phyloP scores from a whole-genome alignment of 495 filamentous ascomycete genomes.

The Penicillium bialowiezense region DNA sequence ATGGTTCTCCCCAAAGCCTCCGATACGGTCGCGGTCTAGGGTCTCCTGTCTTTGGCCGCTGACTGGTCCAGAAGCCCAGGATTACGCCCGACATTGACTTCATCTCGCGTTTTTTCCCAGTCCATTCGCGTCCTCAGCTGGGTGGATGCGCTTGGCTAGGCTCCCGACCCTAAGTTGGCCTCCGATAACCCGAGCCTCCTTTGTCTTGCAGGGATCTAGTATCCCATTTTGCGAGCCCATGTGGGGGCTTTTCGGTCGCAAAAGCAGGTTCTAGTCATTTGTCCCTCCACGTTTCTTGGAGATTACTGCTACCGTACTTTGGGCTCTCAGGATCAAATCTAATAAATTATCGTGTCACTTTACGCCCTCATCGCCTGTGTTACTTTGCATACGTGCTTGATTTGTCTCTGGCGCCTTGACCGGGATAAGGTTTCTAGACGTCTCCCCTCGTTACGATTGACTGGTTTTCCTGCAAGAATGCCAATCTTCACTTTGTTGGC shows the following conservation, averaged over 20 bases:
- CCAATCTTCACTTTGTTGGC: not conserved
- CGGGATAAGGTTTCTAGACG: constrained; percentile 27
- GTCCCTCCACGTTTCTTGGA: constrained; percentile 13
- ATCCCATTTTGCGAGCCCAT: constrained; percentile 15
- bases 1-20: constrained; percentile 18
- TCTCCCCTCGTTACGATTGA: constrained; percentile 9
- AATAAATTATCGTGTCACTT: constrained; percentile 1
- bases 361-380: constrained; percentile 14
- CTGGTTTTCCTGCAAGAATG: constrained; percentile 4
- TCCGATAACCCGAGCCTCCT: constrained; percentile 22
- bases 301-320: constrained; percentile 11
- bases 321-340: not conserved
- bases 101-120: constrained; percentile 15
- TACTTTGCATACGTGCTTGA: constrained; percentile 12
- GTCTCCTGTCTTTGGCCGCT: constrained; percentile 17
- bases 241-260: constrained; percentile 22
- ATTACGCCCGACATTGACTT: constrained; percentile 27
- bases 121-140: constrained; percentile 18
- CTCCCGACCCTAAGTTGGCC: constrained; percentile 1
- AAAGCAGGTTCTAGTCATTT: constrained; percentile 27
- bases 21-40: constrained; percentile 32
- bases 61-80: constrained; percentile 27
- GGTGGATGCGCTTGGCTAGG: constrained; percentile 1
- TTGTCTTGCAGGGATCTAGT: constrained; percentile 23
- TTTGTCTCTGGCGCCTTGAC: constrained; percentile 17